These are phyloP conservation scores for Hymenoscyphus scutula DNA, from an alignment of 2,329 filamentous ascomycete species.

Conservation along the genomic window DNA sequence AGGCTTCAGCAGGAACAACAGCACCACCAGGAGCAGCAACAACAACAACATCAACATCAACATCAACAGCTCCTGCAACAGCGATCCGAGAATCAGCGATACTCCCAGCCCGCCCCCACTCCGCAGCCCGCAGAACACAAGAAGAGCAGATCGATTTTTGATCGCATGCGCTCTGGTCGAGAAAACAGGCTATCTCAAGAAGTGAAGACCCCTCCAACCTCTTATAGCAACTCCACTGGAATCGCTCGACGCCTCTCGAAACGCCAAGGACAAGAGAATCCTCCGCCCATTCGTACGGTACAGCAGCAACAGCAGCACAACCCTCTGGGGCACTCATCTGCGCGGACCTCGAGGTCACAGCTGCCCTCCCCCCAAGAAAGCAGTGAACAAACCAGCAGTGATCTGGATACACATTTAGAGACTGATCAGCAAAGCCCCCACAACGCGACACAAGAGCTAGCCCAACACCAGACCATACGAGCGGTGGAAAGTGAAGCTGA, in stretches of 20 bases:
- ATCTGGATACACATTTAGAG: conserved; percentile 33
- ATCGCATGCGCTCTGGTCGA: conserved; percentile 33
- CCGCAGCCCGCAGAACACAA: conserved; percentile 30
- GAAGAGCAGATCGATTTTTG: conserved; percentile 34
- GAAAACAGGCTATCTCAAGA: conserved; percentile 27
- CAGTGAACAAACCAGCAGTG: conserved; percentile 27
- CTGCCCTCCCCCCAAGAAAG: conserved; percentile 34
- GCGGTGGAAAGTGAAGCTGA: conserved; percentile 29
- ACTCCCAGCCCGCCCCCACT: conserved; percentile 13
- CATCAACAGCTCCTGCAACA: neutral
- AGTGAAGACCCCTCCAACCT: conserved; percentile 13
- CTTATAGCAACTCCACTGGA: conserved; percentile 46
- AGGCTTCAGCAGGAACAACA: conserved; percentile 26
- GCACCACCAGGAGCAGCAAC: conserved; percentile 6
- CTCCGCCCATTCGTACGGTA: conserved; percentile 41
- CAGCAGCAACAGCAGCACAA: conserved; percentile 38
- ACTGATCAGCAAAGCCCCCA: conserved; percentile 19
- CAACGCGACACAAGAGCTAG: conserved; percentile 21
- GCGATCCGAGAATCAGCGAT: neutral
- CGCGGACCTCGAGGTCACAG: conserved; percentile 27
- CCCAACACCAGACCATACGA: conserved; percentile 31
- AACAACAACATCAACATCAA: too few relatives aligned
- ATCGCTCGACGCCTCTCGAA: conserved; percentile 55
- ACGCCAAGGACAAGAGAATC: conserved; percentile 53
- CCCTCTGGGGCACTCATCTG: conserved; percentile 36